Evolutionary conservation across 2,329 filamentous ascomycete genomes (phyloP).

Genomic region (Aspergillus tubingensis): DNA sequence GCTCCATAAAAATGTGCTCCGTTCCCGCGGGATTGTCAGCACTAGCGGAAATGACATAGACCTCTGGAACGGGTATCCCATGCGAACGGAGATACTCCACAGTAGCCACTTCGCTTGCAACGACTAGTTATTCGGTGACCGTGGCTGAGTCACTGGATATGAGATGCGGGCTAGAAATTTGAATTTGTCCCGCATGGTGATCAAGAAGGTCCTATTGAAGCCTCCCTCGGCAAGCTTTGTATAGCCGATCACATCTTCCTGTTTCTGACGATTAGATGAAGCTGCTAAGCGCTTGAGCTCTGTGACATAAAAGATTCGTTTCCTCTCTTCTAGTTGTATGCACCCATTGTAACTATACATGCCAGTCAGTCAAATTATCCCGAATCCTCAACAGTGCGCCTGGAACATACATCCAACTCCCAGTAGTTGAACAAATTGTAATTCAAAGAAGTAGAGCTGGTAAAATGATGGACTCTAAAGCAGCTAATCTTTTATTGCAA

Average conservation of each 20-base stretch:
- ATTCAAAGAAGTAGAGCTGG: no score
- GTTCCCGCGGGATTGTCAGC: not conserved
- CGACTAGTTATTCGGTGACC: not conserved
- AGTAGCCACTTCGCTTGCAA: not conserved
- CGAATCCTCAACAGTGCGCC: not conserved
- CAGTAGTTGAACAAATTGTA: conserved; percentile 17
- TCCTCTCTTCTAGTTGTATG: conserved; percentile 13
- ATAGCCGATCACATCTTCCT: conserved; percentile 6
- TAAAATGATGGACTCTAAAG: no score
- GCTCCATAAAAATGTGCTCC: not conserved
- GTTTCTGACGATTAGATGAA: conserved; percentile 8
- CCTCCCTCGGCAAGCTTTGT: conserved; percentile 12
- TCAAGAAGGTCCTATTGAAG: not conserved
- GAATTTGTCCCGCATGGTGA: not conserved
- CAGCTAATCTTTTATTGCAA: no score
- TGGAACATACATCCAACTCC: conserved; percentile 16
- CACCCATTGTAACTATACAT: conserved; percentile 3
- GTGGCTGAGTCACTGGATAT: not conserved
- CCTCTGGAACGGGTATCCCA: not conserved
- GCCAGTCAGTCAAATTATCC: not conserved
- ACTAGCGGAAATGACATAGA: not conserved
- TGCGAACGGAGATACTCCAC: conserved; percentile 1
- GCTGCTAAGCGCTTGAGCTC: conserved; percentile 20
- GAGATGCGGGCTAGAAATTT: not conserved
- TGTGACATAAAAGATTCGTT: conserved; percentile 16